Percentiles rank a stretch among this genome's conserved stretches.
These are phyloP conservation scores for Penicillium dipodomyicola DNA, from an alignment of 495 filamentous ascomycete genomes.

Conservation along the genomic window DNA sequence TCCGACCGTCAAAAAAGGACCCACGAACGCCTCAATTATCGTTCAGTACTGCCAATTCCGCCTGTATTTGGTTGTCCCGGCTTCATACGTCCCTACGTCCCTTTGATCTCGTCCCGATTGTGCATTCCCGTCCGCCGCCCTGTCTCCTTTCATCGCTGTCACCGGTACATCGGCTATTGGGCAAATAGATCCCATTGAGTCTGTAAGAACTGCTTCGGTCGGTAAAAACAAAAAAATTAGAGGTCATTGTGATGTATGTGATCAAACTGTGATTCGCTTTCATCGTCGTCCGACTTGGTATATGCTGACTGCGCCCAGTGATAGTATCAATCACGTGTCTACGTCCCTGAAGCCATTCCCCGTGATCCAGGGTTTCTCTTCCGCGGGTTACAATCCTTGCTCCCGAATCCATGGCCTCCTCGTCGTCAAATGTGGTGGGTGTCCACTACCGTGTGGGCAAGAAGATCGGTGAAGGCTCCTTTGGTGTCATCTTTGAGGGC, in stretches of 20 bases:
- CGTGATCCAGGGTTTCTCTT: constrained; percentile 25
- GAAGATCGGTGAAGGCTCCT: constrained; percentile 99
- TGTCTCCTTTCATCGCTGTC: constrained; percentile 1
- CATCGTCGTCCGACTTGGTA: neutral
- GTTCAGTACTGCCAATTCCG: constrained; percentile 13
- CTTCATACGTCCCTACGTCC: neutral
- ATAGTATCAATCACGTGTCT: constrained; percentile 32
- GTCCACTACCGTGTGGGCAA: constrained; percentile 99
- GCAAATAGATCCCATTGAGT: constrained; percentile 16
- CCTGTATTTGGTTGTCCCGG: neutral
- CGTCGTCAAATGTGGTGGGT: constrained; percentile 96
- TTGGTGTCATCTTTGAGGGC: constrained; percentile 98
- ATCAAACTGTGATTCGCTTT: neutral
- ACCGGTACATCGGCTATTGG: constrained; percentile 14
- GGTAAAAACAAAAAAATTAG: constrained; percentile 9
- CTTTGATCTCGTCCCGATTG: neutral
- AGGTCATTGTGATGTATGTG: constrained; percentile 24
- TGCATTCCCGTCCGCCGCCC: neutral
- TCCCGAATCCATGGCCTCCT: constrained; percentile 70
- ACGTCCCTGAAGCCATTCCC: constrained; percentile 27
- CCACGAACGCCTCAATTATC: constrained; percentile 14
- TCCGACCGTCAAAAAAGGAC: constrained; percentile 18
- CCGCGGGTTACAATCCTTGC: constrained; percentile 16
- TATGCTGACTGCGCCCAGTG: constrained; percentile 25
- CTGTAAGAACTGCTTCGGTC: constrained; percentile 13